A percentile compares a stretch with the other conserved stretches of the same genome.
These are phyloP conservation scores for Penicillium diatomitis DNA, from an alignment of 495 filamentous ascomycete genomes.

Conservation along the genomic window DNA sequence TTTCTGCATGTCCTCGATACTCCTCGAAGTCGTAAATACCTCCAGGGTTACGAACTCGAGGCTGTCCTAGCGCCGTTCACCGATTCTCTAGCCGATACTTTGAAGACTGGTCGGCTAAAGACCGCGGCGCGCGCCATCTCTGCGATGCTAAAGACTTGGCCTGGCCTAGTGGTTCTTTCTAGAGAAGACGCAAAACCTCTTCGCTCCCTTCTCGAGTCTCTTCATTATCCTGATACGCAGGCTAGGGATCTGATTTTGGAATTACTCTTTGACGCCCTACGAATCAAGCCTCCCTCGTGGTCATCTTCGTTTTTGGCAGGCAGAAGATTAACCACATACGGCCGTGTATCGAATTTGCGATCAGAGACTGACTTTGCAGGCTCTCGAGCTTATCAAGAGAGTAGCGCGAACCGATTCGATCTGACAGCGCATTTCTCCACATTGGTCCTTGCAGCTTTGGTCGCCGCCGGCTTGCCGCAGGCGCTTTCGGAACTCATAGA, in stretches of 20 bases:
- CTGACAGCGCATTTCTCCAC: constrained; percentile 90
- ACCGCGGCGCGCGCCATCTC: constrained; percentile 80
- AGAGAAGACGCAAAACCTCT: constrained; percentile 79
- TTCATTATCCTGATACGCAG: constrained; percentile 62
- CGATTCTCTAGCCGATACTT: constrained; percentile 60
- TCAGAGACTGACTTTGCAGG: constrained; percentile 44
- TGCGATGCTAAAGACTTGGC: constrained; percentile 88
- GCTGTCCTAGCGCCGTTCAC: constrained; percentile 83
- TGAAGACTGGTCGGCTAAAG: constrained; percentile 65
- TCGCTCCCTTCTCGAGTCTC: constrained; percentile 67
- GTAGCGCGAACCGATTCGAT: constrained; percentile 62
- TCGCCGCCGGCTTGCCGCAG: constrained; percentile 71
- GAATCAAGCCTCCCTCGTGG: constrained; percentile 94
- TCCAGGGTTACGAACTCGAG: constrained; percentile 73
- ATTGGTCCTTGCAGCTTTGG: constrained; percentile 74
- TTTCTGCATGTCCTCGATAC: constrained; percentile 85
- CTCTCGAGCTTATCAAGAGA: constrained; percentile 41
- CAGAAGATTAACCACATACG: constrained; percentile 85
- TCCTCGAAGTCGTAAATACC: constrained; percentile 67
- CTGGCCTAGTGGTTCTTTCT: constrained; percentile 71
- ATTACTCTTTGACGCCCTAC: constrained; percentile 79
- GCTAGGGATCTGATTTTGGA: constrained; percentile 67
- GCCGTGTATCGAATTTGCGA: constrained; percentile 81
- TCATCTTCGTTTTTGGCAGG: constrained; percentile 92
- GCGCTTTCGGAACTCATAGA: constrained; percentile 56